phyloP scores from a whole-genome alignment of 805 yeast species.

The Wickerhamiella allomyrinae region DNA sequence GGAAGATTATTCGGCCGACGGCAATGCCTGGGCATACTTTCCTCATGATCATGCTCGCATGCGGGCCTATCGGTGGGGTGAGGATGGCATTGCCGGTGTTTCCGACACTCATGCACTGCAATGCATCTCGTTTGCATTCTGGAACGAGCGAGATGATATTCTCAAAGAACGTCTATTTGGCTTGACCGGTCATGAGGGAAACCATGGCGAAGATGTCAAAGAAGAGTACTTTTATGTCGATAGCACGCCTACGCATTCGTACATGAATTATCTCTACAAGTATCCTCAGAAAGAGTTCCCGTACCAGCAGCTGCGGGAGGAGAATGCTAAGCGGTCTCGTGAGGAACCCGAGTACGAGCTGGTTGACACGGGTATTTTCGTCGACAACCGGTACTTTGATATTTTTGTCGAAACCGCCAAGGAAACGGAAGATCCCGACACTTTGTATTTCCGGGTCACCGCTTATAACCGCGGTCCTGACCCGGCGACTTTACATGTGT shows the following conservation, averaged over 20 bases:
- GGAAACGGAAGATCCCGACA: conserved; percentile 66
- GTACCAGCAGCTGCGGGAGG: conserved; percentile 55
- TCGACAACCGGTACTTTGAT: conserved; percentile 66
- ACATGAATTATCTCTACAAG: conserved; percentile 81
- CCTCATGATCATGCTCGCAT: conserved; percentile 74
- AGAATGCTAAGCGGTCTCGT: conserved; percentile 51
- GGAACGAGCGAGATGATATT: conserved; percentile 82
- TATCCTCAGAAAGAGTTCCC: conserved; percentile 84
- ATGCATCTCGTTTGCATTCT: conserved; percentile 67
- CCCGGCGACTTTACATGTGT: conserved; percentile 75
- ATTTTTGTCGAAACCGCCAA: conserved; percentile 84
- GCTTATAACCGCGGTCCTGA: conserved; percentile 74
- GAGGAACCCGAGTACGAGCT: conserved; percentile 66
- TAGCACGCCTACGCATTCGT: conserved; percentile 85
- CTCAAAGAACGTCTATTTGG: conserved; percentile 81
- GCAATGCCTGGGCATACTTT: conserved; percentile 84
- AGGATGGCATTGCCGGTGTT: conserved; percentile 86
- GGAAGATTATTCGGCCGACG: conserved; percentile 74
- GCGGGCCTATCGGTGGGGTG: conserved; percentile 87
- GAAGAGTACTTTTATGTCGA: conserved; percentile 54
- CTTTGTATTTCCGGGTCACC: conserved; percentile 66
- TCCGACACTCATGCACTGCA: conserved; percentile 69
- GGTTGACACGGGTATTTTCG: conserved; percentile 56
- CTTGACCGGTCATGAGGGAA: conserved; percentile 82
- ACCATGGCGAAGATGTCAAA: conserved; percentile 93